phyloP scores from a whole-genome alignment of 2,329 filamentous ascomycete species.

The Diaporthe vaccinii region DNA sequence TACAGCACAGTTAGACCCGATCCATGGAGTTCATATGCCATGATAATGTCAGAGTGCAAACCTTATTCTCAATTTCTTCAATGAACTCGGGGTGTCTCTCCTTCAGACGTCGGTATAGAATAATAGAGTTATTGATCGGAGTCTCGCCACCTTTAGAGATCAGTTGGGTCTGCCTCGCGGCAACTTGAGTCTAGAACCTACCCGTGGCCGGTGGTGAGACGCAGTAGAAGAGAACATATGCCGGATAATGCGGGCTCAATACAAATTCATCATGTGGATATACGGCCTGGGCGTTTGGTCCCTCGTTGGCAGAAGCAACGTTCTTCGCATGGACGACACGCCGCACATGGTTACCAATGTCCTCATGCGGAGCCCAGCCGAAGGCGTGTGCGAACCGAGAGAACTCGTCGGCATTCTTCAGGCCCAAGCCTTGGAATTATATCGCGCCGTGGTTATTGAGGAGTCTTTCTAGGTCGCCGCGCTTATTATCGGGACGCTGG shows the following conservation, averaged over 20 bases:
- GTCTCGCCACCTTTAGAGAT: slow-evolving; percentile 1
- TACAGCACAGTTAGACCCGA: background rate
- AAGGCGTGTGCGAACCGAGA: slow-evolving; percentile 47
- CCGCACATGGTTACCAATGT: slow-evolving; percentile 47
- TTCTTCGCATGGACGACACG: slow-evolving; percentile 46
- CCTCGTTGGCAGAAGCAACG: slow-evolving; percentile 48
- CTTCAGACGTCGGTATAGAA: background rate
- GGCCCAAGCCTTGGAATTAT: background rate
- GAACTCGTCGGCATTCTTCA: slow-evolving; percentile 42
- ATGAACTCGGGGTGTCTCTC: slow-evolving; percentile 1
- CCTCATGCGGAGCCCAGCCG: slow-evolving; percentile 45
- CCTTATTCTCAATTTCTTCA: background rate
- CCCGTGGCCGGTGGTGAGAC: background rate
- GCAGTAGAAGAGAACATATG: slow-evolving; percentile 1
- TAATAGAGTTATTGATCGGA: background rate
- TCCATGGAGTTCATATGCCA: no score
- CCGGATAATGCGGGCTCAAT: background rate
- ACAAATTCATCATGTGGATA: slow-evolving; percentile 6
- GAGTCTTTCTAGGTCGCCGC: background rate
- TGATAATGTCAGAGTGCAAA: background rate
- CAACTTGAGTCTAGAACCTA: background rate
- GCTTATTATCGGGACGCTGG: slow-evolving; percentile 58
- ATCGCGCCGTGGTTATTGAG: background rate
- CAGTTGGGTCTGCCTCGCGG: background rate
- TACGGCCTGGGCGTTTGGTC: slow-evolving; percentile 44